phyloP scores from a whole-genome alignment of 2,329 filamentous ascomycete genomes.

The Acephala macrosclerotiorum region DNA sequence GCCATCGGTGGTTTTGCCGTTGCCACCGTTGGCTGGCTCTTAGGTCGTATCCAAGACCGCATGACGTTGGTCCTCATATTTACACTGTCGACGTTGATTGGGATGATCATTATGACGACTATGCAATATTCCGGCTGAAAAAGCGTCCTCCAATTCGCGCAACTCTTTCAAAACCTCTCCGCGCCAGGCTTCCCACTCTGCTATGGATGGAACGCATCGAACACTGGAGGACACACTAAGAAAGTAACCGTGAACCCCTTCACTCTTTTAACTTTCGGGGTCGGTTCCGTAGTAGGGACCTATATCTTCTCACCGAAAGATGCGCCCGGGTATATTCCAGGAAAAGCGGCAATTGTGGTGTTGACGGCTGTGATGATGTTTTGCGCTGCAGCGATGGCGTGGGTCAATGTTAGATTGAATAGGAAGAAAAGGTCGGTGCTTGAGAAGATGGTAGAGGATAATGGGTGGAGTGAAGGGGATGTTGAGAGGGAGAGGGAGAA shows the following conservation, averaged over 20 bases:
- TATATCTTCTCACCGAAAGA: not conserved
- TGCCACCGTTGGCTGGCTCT: not conserved
- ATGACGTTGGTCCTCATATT: slow-evolving; percentile 3
- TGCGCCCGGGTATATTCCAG: slow-evolving; percentile 1
- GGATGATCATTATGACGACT: slow-evolving; percentile 7
- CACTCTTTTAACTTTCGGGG: slow-evolving; percentile 1
- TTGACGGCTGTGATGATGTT: not conserved
- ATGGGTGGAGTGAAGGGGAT: not conserved
- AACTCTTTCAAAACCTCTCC: not conserved
- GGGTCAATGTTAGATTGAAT: not conserved
- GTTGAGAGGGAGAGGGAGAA: slow-evolving; percentile 3
- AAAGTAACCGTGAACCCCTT: not conserved
- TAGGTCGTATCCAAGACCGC: not conserved
- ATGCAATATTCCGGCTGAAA: slow-evolving; percentile 6
- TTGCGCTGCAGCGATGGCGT: not conserved
- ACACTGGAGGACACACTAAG: not conserved
- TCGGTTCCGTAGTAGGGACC: not conserved
- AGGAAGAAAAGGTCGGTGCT: not conserved
- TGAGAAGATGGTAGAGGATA: not conserved
- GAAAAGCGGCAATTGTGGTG: not conserved
- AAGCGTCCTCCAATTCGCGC: slow-evolving; percentile 5
- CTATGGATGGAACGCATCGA: not conserved
- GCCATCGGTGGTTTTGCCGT: slow-evolving; percentile 5
- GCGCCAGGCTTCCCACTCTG: not conserved
- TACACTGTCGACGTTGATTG: not conserved